Evolutionary conservation across 495 filamentous ascomycete species (phyloP).

Genomic region (Aspergillus sclerotiicarbonarius): DNA sequence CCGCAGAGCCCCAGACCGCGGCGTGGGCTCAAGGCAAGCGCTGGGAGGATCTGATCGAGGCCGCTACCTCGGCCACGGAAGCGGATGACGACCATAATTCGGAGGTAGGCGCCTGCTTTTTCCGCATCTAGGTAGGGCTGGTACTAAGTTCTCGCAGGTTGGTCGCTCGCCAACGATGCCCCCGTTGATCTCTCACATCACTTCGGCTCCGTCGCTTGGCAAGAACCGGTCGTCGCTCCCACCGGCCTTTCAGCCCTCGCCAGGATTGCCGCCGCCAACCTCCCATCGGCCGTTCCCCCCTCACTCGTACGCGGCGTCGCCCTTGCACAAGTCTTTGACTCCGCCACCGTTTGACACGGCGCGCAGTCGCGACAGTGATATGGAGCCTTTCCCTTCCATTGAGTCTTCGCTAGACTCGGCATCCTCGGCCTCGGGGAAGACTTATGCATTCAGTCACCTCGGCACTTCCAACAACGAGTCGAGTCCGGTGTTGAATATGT

Average conservation of each 20-base stretch:
- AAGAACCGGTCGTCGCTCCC: constrained; percentile 77
- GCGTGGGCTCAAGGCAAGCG: constrained; percentile 75
- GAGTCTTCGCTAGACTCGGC: constrained; percentile 64
- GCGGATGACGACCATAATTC: constrained; percentile 80
- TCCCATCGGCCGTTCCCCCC: constrained; percentile 55
- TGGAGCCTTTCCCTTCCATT: constrained; percentile 81
- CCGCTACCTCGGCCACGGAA: constrained; percentile 85
- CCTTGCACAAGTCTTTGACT: constrained; percentile 80
- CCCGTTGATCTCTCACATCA: constrained; percentile 41
- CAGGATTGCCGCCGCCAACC: constrained; percentile 38
- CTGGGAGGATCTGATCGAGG: constrained; percentile 94
- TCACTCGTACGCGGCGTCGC: constrained; percentile 79
- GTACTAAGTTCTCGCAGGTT: constrained; percentile 27
- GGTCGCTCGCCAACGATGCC: constrained; percentile 65
- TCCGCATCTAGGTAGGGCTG: background rate
- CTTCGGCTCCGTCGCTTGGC: constrained; percentile 34
- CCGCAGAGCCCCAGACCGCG: constrained; percentile 72
- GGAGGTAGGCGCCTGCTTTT: constrained; percentile 31
- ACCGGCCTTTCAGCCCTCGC: constrained; percentile 50
- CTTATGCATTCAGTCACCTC: constrained; percentile 61
- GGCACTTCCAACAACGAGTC: constrained; percentile 47
- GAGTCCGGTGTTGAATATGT: constrained; percentile 46
- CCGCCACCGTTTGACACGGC: constrained; percentile 69
- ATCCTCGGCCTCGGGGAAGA: constrained; percentile 51
- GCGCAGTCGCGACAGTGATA: constrained; percentile 51